These are phyloP conservation scores for Mortierella sp. DNA, from an alignment of 371 early-diverging fungal genomes.

Conservation along the genomic window DNA sequence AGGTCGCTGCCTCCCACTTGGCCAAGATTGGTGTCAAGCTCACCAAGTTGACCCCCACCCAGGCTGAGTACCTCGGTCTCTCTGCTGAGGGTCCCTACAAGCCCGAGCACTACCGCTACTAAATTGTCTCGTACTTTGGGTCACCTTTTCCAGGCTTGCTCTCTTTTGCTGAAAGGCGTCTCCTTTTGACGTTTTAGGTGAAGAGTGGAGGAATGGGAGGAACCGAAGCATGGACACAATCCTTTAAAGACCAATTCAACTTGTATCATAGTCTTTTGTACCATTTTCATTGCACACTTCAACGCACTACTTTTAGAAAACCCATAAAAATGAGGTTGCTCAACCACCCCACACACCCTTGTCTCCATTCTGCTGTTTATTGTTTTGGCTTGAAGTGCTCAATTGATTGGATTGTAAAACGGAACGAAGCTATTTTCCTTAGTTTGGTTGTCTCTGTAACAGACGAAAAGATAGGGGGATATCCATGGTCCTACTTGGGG, in stretches of 20 bases:
- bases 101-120: slow-evolving; percentile 95
- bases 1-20: slow-evolving; percentile 98
- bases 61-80: slow-evolving; percentile 93
- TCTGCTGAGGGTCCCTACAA: slow-evolving; percentile 96
- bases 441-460: too few species aligned
- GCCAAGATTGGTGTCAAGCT: slow-evolving; percentile 96
- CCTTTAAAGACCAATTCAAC: slow-evolving; percentile 39
- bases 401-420: not conserved
- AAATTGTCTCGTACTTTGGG: slow-evolving; percentile 91
- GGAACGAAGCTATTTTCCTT: not conserved
- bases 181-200: slow-evolving; percentile 7
- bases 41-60: slow-evolving; percentile 77
- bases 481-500: too few species aligned
- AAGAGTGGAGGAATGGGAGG: not conserved
- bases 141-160: slow-evolving; percentile 80
- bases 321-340: slow-evolving; percentile 33
- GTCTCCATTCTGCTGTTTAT: not conserved
- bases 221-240: not conserved
- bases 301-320: not conserved
- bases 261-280: slow-evolving; percentile 39
- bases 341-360: slow-evolving; percentile 27
- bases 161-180: slow-evolving; percentile 71
- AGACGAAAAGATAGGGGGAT: too few species aligned
- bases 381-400: not conserved
- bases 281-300: slow-evolving; percentile 4